These are phyloP conservation scores for Buxus sempervirens DNA, from an alignment of 164 flowering plant genomes.

Conservation along the genomic window DNA sequence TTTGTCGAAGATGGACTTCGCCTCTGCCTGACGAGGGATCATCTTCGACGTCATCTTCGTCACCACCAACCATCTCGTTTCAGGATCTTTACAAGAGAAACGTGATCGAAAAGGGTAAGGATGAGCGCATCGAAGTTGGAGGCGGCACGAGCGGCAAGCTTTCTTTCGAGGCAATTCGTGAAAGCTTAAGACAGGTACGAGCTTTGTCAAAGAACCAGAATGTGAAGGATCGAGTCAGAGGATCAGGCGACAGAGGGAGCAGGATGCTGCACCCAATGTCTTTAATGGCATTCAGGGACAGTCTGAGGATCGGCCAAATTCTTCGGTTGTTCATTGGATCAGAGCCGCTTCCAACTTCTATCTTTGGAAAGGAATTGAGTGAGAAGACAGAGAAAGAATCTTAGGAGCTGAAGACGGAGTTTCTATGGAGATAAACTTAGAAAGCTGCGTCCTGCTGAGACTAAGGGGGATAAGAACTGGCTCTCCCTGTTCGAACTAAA, in stretches of 20 bases:
- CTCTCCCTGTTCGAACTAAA: conserved; percentile 66
- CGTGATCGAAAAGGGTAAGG: conserved; percentile 13
- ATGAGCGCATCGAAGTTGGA: not conserved
- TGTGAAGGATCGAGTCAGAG: conserved; percentile 7
- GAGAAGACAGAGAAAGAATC: conserved; percentile 19
- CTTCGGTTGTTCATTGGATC: conserved; percentile 13
- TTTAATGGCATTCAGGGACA: conserved; percentile 19
- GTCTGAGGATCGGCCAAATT: conserved; percentile 9
- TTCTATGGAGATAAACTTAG: conserved; percentile 52
- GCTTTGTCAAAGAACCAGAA: not conserved
- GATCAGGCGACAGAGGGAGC: not conserved
- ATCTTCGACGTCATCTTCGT: conserved; percentile 4
- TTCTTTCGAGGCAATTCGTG: conserved; percentile 30
- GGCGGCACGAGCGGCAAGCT: not conserved
- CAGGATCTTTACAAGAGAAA: conserved; percentile 44
- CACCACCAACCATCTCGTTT: conserved; percentile 31
- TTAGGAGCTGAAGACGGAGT: conserved; percentile 26
- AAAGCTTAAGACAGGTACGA: conserved; percentile 32
- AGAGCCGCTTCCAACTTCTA: conserved; percentile 19
- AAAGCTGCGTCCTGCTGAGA: conserved; percentile 47
- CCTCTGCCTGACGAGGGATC: conserved; percentile 23
- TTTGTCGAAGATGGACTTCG: conserved; percentile 35
- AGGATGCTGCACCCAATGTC: conserved; percentile 17
- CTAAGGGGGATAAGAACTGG: conserved; percentile 28
- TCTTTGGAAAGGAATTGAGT: conserved; percentile 32